phyloP scores from a whole-genome alignment of 306 rosid species.

The Elaeagnus macrophylla region DNA sequence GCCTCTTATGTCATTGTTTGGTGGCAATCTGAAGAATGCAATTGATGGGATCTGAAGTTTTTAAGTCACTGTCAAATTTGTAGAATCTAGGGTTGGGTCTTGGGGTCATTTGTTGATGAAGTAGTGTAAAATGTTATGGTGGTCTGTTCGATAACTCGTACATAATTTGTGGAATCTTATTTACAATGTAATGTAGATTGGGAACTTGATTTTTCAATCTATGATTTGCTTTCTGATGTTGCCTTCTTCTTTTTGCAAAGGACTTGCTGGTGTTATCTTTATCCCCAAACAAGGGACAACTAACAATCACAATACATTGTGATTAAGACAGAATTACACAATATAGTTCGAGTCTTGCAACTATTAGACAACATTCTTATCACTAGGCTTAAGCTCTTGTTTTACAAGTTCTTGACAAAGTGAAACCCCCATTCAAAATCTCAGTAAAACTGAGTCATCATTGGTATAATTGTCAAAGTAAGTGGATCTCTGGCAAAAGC shows the following conservation, averaged over 20 bases:
- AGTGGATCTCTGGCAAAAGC: too few relatives aligned
- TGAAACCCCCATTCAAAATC: too few relatives aligned
- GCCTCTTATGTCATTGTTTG: slow-evolving; percentile 63
- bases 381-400: too few relatives aligned
- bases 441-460: too few relatives aligned
- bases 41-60: slow-evolving; percentile 36
- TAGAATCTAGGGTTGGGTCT: slow-evolving; percentile 27
- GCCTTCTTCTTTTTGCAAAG: neutral
- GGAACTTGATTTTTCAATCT: neutral
- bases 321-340: too few relatives aligned
- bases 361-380: too few relatives aligned
- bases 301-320: too few relatives aligned
- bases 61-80: slow-evolving; percentile 9
- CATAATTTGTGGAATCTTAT: slow-evolving; percentile 25
- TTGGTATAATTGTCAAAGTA: too few relatives aligned
- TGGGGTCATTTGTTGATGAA: slow-evolving; percentile 23
- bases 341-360: too few relatives aligned
- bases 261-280: neutral
- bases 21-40: slow-evolving; percentile 70
- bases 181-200: slow-evolving; percentile 6
- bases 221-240: neutral
- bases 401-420: too few relatives aligned
- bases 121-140: slow-evolving; percentile 49
- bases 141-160: slow-evolving; percentile 29
- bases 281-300: too few relatives aligned